A percentile compares a stretch with the other conserved stretches of the same genome.
These are phyloP conservation scores for Debaryomyces tyrocola DNA, from an alignment of 805 yeast species.

Conservation along the genomic window DNA sequence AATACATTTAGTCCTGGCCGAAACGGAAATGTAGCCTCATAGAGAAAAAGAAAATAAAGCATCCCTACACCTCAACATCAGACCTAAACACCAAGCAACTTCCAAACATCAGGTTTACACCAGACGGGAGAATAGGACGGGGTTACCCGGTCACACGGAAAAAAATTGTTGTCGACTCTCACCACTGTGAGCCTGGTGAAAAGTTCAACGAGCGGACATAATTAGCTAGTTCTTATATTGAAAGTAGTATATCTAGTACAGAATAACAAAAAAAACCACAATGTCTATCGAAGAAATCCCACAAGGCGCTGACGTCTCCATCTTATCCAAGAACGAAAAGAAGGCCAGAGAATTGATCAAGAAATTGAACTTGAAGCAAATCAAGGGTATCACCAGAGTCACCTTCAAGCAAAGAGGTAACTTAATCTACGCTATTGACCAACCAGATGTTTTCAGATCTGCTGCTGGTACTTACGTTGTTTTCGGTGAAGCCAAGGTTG, in stretches of 20 bases:
- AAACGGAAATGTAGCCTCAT: too few relatives aligned
- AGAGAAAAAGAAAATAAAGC: too few relatives aligned
- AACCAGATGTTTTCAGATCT: conserved; percentile 94
- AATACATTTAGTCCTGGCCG: too few relatives aligned
- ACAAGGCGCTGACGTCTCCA: conserved; percentile 78
- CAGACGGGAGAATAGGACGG: too few relatives aligned
- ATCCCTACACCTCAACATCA: too few relatives aligned
- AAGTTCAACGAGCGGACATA: too few relatives aligned
- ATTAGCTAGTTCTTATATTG: too few relatives aligned
- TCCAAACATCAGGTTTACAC: too few relatives aligned
- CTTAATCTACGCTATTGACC: conserved; percentile 85
- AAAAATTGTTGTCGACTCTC: not conserved
- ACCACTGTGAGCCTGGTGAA: not conserved
- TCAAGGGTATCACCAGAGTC: conserved; percentile 92
- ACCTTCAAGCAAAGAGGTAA: conserved; percentile 92
- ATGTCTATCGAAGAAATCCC: conserved; percentile 63
- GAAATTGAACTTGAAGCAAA: conserved; percentile 86
- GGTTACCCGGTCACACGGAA: too few relatives aligned
- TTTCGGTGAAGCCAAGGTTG: conserved; percentile 97
- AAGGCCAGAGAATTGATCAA: conserved; percentile 89
- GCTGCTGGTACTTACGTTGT: conserved; percentile 93
- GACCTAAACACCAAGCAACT: too few relatives aligned
- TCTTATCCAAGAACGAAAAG: conserved; percentile 88
- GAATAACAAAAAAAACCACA: conserved; percentile 17
- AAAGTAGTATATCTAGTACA: not conserved